These are phyloP conservation scores for Salix koriyanagi DNA, from an alignment of 345 rosid species.

Conservation along the genomic window DNA sequence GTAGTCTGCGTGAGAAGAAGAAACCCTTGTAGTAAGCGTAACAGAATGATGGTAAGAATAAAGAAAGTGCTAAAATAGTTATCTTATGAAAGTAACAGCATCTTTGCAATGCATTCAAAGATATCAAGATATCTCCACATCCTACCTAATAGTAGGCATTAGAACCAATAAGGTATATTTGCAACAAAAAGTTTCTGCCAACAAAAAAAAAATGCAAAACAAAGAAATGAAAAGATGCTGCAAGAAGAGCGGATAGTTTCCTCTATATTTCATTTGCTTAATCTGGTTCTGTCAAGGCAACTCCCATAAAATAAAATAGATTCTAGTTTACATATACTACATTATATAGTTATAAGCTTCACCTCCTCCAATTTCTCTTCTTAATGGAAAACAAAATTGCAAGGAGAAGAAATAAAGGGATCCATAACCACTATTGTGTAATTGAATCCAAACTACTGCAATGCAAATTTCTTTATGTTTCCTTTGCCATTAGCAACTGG, in stretches of 20 bases:
- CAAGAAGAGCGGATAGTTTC: not conserved
- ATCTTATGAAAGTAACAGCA: not conserved
- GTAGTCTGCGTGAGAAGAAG: slow-evolving; percentile 43
- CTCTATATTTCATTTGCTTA: not conserved
- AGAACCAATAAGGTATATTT: not conserved
- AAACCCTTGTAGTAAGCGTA: not conserved
- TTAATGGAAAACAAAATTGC: not conserved
- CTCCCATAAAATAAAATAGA: not conserved
- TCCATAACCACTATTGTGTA: not conserved
- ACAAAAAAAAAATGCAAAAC: not conserved
- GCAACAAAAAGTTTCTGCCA: not conserved
- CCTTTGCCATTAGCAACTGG: not conserved
- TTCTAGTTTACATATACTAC: not conserved
- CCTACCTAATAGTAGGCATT: not conserved
- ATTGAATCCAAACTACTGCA: not conserved
- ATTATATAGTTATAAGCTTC: not conserved
- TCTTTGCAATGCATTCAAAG: not conserved
- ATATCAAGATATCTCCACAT: not conserved
- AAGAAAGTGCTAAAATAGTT: not conserved
- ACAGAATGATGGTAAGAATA: slow-evolving; percentile 1
- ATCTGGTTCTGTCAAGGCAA: not conserved
- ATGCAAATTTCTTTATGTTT: not conserved
- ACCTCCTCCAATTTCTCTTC: not conserved
- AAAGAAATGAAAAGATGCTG: not conserved
- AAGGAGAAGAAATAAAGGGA: not conserved